These are phyloP conservation scores for Saccharomyces eubayanus DNA, from an alignment of 805 yeast species.

Conservation along the genomic window DNA sequence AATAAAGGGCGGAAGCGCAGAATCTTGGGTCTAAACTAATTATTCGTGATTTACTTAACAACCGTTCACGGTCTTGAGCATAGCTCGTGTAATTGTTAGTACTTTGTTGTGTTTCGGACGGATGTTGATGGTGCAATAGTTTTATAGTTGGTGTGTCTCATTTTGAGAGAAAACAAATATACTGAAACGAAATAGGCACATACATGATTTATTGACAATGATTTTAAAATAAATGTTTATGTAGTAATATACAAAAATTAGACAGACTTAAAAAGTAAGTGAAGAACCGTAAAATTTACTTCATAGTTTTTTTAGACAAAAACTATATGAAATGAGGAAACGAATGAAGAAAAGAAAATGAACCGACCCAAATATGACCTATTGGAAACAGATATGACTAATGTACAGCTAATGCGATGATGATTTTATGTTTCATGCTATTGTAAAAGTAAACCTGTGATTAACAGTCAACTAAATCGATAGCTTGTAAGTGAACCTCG, in stretches of 20 bases:
- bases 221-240: not conserved
- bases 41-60: no score
- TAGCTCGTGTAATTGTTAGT: no score
- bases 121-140: no score
- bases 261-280: not conserved
- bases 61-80: no score
- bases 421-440: conserved; percentile 1
- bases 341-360: not conserved
- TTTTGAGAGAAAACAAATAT: not conserved
- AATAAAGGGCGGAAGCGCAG: no score
- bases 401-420: not conserved
- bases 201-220: not conserved
- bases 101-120: no score
- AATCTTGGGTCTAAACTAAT: no score
- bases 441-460: not conserved
- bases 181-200: not conserved
- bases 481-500: conserved; percentile 50
- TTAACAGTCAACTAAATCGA: conserved; percentile 50
- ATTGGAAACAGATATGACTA: not conserved
- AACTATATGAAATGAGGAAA: not conserved
- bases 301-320: not conserved
- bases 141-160: no score
- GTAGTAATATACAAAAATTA: not conserved
- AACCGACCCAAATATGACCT: not conserved
- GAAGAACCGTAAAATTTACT: conserved; percentile 1